Conservation (phyloP, 345 rosid genomes). For the Populus alba region DNA sequence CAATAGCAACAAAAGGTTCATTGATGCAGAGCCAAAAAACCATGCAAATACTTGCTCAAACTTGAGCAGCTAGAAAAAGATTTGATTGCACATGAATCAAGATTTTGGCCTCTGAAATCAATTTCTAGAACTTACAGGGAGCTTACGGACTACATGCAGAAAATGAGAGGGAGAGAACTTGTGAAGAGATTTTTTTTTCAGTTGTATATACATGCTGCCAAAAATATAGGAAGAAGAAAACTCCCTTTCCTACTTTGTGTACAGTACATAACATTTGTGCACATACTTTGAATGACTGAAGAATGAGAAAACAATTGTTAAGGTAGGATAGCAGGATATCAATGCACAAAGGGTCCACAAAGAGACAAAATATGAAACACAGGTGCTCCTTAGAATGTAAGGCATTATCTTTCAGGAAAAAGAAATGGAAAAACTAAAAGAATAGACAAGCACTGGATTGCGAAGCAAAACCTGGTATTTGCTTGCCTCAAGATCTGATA, state of each 20-base stretch:
- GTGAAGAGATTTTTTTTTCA: too few species aligned
- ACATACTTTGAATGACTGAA: too few species aligned
- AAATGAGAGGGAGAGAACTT: too few species aligned
- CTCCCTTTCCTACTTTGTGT: too few species aligned
- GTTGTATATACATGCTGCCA: too few species aligned
- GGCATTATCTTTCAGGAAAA: neutral
- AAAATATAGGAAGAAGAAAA: too few species aligned
- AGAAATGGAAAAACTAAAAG: neutral
- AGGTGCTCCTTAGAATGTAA: neutral
- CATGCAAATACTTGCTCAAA: neutral
- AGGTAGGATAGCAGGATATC: neutral
- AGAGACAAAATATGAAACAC: neutral
- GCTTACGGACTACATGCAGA: too few species aligned
- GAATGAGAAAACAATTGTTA: too few species aligned
- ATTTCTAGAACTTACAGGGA: too few species aligned
- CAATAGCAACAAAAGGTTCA: neutral
- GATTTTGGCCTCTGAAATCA: too few species aligned
- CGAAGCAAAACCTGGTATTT: conserved; percentile 42
- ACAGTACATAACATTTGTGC: too few species aligned
- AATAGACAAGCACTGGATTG: neutral
- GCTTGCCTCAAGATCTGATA: conserved; percentile 55
- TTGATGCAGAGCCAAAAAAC: neutral
- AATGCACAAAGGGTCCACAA: neutral
- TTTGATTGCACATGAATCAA: too few species aligned
- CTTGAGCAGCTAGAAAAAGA: neutral